Evolutionary conservation across 1,284 basidiomycete species (phyloP).

Genomic region (Ustilago trichophora): DNA sequence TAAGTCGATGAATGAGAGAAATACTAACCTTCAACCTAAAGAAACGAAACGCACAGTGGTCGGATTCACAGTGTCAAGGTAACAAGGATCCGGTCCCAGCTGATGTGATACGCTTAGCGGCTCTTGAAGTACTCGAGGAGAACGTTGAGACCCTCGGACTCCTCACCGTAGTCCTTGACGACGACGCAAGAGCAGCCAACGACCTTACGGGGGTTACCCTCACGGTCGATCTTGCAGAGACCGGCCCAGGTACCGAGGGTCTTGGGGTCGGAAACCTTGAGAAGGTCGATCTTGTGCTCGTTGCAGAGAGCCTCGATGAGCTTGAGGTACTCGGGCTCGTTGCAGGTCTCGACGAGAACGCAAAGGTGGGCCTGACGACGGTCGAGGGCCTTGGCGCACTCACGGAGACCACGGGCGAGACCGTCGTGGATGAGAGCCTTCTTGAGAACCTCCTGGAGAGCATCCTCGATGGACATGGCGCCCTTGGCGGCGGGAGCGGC

Average conservation of each 20-base stretch:
- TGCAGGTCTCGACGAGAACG: constrained; percentile 98
- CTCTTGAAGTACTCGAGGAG: constrained; percentile 97
- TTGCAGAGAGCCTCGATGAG: constrained; percentile 99
- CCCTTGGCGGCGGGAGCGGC: constrained; percentile 74
- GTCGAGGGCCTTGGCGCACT: constrained; percentile 97
- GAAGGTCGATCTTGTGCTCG: constrained; percentile 98
- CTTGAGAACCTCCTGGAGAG: constrained; percentile 93
- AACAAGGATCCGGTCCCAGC: not conserved
- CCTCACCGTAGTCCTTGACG: constrained; percentile 96
- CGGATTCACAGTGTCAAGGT: too few relatives aligned
- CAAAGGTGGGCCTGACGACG: constrained; percentile 98
- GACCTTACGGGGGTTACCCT: constrained; percentile 97
- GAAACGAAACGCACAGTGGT: not conserved
- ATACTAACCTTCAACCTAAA: constrained; percentile 43
- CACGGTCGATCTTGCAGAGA: constrained; percentile 93
- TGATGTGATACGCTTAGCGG: constrained; percentile 69
- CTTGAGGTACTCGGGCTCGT: constrained; percentile 99
- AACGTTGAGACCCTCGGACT: constrained; percentile 94
- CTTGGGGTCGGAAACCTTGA: constrained; percentile 97
- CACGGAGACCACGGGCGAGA: constrained; percentile 95
- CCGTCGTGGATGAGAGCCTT: constrained; percentile 97
- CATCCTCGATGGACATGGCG: constrained; percentile 95
- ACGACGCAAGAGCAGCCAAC: constrained; percentile 80
- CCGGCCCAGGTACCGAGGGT: constrained; percentile 94
- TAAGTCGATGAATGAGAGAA: too few relatives aligned